Percentiles rank a stretch among this genome's conserved stretches.
Evolutionary conservation across 2,329 filamentous ascomycete species (phyloP).

Genomic region (Lanzia echinophila): DNA sequence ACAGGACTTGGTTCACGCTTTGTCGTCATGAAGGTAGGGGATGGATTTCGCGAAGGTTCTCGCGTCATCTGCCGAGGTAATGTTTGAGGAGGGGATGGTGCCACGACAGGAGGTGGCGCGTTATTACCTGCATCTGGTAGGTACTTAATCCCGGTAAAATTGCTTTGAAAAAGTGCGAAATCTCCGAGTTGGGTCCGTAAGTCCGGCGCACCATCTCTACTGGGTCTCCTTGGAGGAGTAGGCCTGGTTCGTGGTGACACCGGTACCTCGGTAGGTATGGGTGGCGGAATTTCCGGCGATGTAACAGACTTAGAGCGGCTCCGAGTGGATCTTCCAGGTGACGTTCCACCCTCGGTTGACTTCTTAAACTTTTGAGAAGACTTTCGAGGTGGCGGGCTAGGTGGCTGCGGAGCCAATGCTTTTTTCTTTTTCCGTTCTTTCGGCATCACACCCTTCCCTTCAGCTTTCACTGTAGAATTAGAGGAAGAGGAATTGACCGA

Average conservation of each 20-base stretch:
- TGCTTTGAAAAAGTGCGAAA: slow-evolving; percentile 56
- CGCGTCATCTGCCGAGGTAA: slow-evolving; percentile 31
- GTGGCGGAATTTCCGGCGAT: background rate
- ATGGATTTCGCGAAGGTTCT: slow-evolving; percentile 30
- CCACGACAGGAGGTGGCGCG: slow-evolving; percentile 13
- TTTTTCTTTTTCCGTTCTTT: slow-evolving; percentile 37
- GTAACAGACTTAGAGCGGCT: background rate
- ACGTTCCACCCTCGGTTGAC: slow-evolving; percentile 32
- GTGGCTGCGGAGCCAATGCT: slow-evolving; percentile 42
- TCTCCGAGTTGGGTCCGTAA: slow-evolving; percentile 50
- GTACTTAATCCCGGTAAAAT: slow-evolving; percentile 33
- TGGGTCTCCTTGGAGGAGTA: slow-evolving; percentile 51
- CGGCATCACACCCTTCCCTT: slow-evolving; percentile 36
- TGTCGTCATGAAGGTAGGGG: slow-evolving; percentile 29
- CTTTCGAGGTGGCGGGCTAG: slow-evolving; percentile 56
- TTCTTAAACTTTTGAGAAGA: slow-evolving; percentile 50
- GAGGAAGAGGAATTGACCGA: slow-evolving; percentile 67
- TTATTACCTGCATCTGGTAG: slow-evolving; percentile 21
- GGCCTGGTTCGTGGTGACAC: background rate
- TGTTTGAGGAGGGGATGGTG: slow-evolving; percentile 23
- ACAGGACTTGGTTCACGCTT: slow-evolving; percentile 29
- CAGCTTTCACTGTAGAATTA: slow-evolving; percentile 57
- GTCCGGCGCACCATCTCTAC: slow-evolving; percentile 59
- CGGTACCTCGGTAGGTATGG: background rate
- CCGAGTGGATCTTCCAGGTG: slow-evolving; percentile 35